Base-by-base conservation (phyloP, 371 early-diverging fungal genomes). In the Apophysomyces variabilis region DNA sequence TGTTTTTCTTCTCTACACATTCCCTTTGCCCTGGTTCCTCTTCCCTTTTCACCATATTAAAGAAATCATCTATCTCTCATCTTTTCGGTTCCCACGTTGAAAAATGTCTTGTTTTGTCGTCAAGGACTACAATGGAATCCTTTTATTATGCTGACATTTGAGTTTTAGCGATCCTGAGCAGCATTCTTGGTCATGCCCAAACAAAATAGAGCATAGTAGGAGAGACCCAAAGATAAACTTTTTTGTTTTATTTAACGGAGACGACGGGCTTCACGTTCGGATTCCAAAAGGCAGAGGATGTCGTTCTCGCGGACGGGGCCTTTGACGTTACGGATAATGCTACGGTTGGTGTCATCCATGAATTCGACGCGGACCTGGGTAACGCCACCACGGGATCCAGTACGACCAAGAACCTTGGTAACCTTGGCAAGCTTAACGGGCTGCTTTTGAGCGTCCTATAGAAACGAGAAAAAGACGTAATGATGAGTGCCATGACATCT, bases 291-390 rank as follows among this genome's bases (percentile, higher is more conserved):
- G 84, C 95, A 93, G 72, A 98, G 85, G 75, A 97, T 92, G 82
- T 98, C 96, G 88, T 92, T 89, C 83, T 96, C 97, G 76, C 96
- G 94, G 73, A 98, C 97, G 77, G 99, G 99, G 61, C 99, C 99
- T 89, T 95, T 96, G 83, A 98, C 99, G 88, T 98, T 98, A 83
- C 99, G 95, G 87, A 98, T 95, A 89, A 98, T 96, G 81, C 94
- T 92, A 66, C 99, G 96, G 85, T 84, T 80, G 75, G 90, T 80
- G 76, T 97, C 96, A 85, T 97, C 97, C 86, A 97, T 89, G 88
- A 97, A 93, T 85, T 97, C 99, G 76, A 97, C 99, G 75, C 97
- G 94, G 80, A 98, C 99, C 86, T 98, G 98, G 78, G 98, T 97
- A 82, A 98, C 98, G 86, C 97, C 94, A 89, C 95, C 95, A 79